Evolutionary conservation across 2,329 filamentous ascomycete genomes (phyloP), one percentile per base, ranked within the genome.

Genomic region (Taxawa tesnikishii): DNA sequence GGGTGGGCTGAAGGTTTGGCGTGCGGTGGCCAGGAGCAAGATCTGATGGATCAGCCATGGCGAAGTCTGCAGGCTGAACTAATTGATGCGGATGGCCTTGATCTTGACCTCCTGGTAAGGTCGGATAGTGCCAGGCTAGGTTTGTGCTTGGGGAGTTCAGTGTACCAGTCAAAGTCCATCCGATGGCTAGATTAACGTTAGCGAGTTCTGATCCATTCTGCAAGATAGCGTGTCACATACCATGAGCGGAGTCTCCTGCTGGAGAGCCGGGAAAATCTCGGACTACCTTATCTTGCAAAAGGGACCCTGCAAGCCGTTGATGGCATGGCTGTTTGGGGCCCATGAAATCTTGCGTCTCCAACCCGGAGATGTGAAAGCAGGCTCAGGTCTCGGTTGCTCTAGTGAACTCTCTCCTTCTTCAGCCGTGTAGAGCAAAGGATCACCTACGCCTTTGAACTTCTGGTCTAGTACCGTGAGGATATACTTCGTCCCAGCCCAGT

Each of bases 401-500:
- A 64, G 70, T 3, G 73, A 74, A 47, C 73, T 78, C 49, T 84
- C 82, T 55, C 82, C 83, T 52, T 93, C 84, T 49, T 92, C 83
- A 10, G 58, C 58, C 0, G 70, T 74, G 41, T 75, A 76, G 7
- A 76, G 50, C 10, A 75, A 51, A 3, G 72, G 84, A 46, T 93
- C 83, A 55, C 79, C 82, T 23, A 88, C 83, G 1, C 84, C 84
- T 51, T 88, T 84, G 10, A 83, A 76, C 51, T 90, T 90, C 45
- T 92, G 84, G 44, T 92, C 83, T 8, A 93, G 61, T 0, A 84
- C 83, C 0, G 82, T 88, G 23, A 93, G 59, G 24, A 93, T 92
- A 50, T 93, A 93, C 36, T 82, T 79, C 15, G 83, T 79, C 6
- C 84, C 84, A 21, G 80, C 80, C 84, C 84, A 93, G 49, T 90